A percentile compares a stretch with the other conserved stretches of the same genome.
These are phyloP conservation scores for Penicillium maclennaniae DNA, from an alignment of 495 filamentous ascomycete genomes.

Conservation along the genomic window DNA sequence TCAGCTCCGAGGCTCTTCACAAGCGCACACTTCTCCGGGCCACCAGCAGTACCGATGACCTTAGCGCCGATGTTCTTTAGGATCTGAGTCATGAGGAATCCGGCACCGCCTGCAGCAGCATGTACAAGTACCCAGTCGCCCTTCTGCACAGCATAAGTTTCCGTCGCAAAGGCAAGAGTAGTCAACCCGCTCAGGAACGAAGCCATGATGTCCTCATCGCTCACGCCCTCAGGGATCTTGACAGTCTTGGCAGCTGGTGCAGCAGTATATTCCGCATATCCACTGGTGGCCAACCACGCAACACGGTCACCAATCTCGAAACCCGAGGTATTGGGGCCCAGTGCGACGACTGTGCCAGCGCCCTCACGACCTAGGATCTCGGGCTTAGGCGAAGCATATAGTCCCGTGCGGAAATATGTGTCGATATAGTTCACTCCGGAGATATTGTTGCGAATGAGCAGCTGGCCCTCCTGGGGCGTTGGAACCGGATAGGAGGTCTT, in stretches of 20 bases:
- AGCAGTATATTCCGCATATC: slow-evolving; percentile 78
- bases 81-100: slow-evolving; percentile 73
- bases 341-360: slow-evolving; percentile 56
- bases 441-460: slow-evolving; percentile 82
- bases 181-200: slow-evolving; percentile 80
- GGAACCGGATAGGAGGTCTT: slow-evolving; percentile 75
- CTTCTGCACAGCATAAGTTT: slow-evolving; percentile 67
- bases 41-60: slow-evolving; percentile 80
- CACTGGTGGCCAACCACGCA: slow-evolving; percentile 54
- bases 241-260: slow-evolving; percentile 53
- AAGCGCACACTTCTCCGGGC: slow-evolving; percentile 64
- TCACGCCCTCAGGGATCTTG: slow-evolving; percentile 61
- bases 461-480: slow-evolving; percentile 59
- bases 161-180: slow-evolving; percentile 75
- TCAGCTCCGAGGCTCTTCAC: slow-evolving; percentile 67
- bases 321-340: slow-evolving; percentile 44
- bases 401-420: slow-evolving; percentile 86
- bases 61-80: slow-evolving; percentile 68
- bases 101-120: slow-evolving; percentile 87
- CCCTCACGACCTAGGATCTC: slow-evolving; percentile 83
- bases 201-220: slow-evolving; percentile 61
- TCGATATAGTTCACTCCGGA: slow-evolving; percentile 86
- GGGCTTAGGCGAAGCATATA: slow-evolving; percentile 75
- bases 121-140: slow-evolving; percentile 86
- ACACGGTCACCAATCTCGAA: slow-evolving; percentile 65